These are phyloP conservation scores for Plantago major DNA, from an alignment of 257 asterid species.

Conservation along the genomic window DNA sequence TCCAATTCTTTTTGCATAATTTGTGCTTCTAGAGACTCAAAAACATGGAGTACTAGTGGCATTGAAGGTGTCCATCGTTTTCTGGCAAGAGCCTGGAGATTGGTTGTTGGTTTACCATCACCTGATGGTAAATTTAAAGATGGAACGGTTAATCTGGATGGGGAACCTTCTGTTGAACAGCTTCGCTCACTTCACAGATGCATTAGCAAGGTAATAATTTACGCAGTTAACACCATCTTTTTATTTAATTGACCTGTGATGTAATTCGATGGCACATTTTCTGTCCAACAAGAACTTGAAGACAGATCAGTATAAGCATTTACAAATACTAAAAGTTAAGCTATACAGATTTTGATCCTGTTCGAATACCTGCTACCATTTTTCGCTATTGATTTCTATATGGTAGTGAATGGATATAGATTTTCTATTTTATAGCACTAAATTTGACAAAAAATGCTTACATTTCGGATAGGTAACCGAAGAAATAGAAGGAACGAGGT, in stretches of 20 bases:
- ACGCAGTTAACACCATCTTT: neutral
- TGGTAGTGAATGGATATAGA: neutral
- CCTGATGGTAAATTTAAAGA: constrained; percentile 57
- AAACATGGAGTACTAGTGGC: constrained; percentile 96
- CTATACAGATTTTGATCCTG: no score
- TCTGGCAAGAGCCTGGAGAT: constrained; percentile 88
- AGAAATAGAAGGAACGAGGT: constrained; percentile 92
- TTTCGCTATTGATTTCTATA: neutral
- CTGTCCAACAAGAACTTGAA: neutral
- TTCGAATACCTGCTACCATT: no score
- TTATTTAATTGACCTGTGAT: constrained; percentile 3
- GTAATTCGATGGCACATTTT: neutral
- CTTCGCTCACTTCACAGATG: constrained; percentile 78
- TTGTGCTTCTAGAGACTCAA: constrained; percentile 65
- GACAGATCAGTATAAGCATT: neutral
- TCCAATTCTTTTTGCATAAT: constrained; percentile 4
- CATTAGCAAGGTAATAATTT: constrained; percentile 58
- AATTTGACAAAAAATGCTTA: constrained; percentile 13
- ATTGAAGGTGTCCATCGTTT: constrained; percentile 97
- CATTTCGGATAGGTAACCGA: constrained; percentile 53
- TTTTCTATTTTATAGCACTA: neutral
- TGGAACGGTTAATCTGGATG: constrained; percentile 56
- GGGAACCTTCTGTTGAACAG: constrained; percentile 77
- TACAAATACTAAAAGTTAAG: neutral
- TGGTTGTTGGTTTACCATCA: constrained; percentile 75